Percentiles rank a stretch among this genome's conserved stretches.
phyloP scores from a whole-genome alignment of 225 moss, liverwort and hornwort species.

The Marchantia polymorpha region DNA sequence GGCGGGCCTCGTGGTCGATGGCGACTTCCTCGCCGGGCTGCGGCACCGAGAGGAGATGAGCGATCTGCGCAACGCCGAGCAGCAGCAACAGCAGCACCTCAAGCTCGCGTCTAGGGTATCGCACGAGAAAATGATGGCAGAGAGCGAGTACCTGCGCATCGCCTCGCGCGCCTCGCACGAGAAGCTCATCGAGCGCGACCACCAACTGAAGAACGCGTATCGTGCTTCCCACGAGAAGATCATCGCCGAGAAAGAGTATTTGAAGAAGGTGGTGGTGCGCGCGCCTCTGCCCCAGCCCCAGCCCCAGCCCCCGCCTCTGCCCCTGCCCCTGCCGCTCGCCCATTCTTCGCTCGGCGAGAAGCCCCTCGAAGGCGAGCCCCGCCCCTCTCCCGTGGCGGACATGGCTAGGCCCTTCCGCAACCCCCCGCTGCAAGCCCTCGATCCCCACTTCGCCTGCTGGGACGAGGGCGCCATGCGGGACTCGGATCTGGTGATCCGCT shows the following conservation, averaged over 20 bases:
- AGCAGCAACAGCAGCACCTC: too few relatives aligned
- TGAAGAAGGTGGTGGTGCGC: slow-evolving; percentile 8
- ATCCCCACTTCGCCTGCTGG: slow-evolving; percentile 10
- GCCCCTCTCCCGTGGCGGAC: slow-evolving; percentile 13
- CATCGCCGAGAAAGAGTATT: slow-evolving; percentile 10
- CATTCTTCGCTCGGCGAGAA: too few relatives aligned
- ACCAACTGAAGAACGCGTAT: slow-evolving; percentile 18
- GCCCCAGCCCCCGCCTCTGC: too few relatives aligned
- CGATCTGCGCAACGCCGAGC: slow-evolving; percentile 28
- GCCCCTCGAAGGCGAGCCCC: too few relatives aligned
- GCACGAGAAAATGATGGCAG: slow-evolving; percentile 13
- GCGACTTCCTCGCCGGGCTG: slow-evolving; percentile 26
- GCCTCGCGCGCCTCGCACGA: slow-evolving; percentile 23
- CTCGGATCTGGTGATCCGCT: slow-evolving; percentile 36
- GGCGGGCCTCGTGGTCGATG: slow-evolving; percentile 8
- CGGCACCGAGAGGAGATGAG: slow-evolving; percentile 33
- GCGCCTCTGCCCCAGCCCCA: too few relatives aligned
- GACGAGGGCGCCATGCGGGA: slow-evolving; percentile 28
- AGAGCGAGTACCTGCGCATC: slow-evolving; percentile 12
- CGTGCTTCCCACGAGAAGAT: slow-evolving; percentile 26
- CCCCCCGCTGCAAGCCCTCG: slow-evolving; percentile 10
- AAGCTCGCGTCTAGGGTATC: slow-evolving; percentile 18
- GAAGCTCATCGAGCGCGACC: slow-evolving; percentile 8
- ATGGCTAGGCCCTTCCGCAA: slow-evolving; percentile 32
- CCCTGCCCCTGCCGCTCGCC: too few relatives aligned